Evolutionary conservation across 352 stramenopile species (phyloP).

Genomic region (Lagenidium giganteum): DNA sequence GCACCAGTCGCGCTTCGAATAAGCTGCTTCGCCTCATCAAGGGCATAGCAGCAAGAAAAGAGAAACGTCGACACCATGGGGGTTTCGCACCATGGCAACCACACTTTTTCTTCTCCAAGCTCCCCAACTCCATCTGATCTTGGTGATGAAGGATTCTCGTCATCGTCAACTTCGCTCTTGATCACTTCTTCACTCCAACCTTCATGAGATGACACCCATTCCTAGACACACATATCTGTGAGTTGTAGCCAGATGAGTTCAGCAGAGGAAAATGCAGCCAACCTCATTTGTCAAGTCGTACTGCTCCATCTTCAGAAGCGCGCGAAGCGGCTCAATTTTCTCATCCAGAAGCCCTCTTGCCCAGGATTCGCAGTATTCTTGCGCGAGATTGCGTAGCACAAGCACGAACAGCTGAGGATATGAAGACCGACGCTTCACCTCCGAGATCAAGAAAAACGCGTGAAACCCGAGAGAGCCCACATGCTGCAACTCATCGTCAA

Average conservation of each 20-base stretch:
- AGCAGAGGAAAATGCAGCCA: too few species aligned
- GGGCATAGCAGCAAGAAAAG: constrained; percentile 76
- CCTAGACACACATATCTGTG: constrained; percentile 31
- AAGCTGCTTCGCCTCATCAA: constrained; percentile 77
- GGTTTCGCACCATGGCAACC: constrained; percentile 82
- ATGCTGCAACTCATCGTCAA: constrained; percentile 52
- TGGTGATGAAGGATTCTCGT: constrained; percentile 25
- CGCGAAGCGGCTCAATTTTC: constrained; percentile 63
- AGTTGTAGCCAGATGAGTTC: too few species aligned
- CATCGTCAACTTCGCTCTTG: constrained; percentile 32
- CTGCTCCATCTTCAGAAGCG: constrained; percentile 56
- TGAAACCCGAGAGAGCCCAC: constrained; percentile 38
- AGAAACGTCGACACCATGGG: constrained; percentile 79
- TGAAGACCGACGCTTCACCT: constrained; percentile 31
- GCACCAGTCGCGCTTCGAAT: constrained; percentile 35
- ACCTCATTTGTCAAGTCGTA: constrained; percentile 79
- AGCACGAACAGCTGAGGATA: constrained; percentile 50
- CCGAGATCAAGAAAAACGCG: constrained; percentile 46
- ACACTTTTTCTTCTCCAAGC: constrained; percentile 69
- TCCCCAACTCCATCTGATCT: constrained; percentile 32
- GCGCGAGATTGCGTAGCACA: constrained; percentile 44
- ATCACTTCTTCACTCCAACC: constrained; percentile 76
- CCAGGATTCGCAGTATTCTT: constrained; percentile 70
- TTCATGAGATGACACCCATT: constrained; percentile 72
- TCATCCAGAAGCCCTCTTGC: constrained; percentile 40